Conservation (phyloP, 192 early-diverging fungal species). For the Pilaira anomala region DNA sequence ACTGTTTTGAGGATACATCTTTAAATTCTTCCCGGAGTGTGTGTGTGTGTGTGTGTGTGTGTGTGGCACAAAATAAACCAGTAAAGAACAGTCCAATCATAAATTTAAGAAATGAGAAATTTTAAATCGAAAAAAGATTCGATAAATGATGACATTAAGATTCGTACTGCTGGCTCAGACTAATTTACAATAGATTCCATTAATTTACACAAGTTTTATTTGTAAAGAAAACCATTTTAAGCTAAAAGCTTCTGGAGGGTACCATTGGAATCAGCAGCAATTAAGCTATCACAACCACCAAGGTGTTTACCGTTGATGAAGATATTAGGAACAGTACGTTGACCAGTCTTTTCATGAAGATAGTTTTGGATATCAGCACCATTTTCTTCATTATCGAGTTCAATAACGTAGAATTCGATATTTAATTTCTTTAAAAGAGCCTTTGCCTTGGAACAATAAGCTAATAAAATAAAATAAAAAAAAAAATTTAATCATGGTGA, state of each 20-base stretch:
- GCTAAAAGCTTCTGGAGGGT: neutral
- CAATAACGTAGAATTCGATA: constrained; percentile 43
- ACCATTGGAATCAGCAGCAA: constrained; percentile 39
- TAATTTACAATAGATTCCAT: no score
- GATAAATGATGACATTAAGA: no score
- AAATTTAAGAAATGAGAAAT: no score
- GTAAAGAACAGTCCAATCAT: no score
- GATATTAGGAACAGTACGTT: constrained; percentile 77
- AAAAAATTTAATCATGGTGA: neutral
- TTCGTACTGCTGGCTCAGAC: no score
- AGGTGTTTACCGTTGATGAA: constrained; percentile 65
- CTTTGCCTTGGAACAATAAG: constrained; percentile 63
- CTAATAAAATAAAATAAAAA: constrained; percentile 15
- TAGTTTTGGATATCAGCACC: constrained; percentile 59
- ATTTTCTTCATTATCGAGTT: constrained; percentile 51
- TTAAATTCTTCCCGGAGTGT: no score
- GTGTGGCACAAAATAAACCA: no score
- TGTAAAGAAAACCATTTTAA: no score
- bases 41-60: no score
- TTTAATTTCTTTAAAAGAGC: constrained; percentile 35
- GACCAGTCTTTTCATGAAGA: constrained; percentile 51
- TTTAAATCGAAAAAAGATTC: no score
- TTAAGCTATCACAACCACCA: constrained; percentile 61
- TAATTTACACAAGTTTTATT: no score
- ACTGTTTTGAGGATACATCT: no score